Evolutionary conservation across 2,329 filamentous ascomycete genomes (phyloP), one percentile per base, ranked within the genome.

Genomic region (Botryotinia calthae): DNA sequence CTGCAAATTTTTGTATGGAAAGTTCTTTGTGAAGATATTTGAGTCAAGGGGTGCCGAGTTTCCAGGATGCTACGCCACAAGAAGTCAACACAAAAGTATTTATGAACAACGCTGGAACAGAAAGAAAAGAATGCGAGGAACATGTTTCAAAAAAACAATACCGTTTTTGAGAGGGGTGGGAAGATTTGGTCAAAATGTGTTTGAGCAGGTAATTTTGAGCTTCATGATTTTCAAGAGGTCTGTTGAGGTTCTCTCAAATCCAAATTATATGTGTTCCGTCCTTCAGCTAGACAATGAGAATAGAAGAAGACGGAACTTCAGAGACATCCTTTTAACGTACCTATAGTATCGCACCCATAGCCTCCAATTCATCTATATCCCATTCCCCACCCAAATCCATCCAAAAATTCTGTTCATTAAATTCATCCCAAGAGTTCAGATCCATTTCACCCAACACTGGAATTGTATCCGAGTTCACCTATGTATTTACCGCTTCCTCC

Each of bases 371-470:
- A 48, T 70, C 56, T 40, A 48, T 28, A 40, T 70, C 56, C 68
- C 56, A 63, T 16, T 64, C 68, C 1, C 42, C 54, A 70, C 40
- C 56, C 28, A 61, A 31, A n/a, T 64, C 56, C 56, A 70, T 63
- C 56, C 68, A 63, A 42, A 61, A 46, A 51, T n/a, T 62, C 10
- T 46, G 58, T 12, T 31, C 44, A 16, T 70, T 14, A 9, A 40
- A 40, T 28, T 16, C 25, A 62, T 46, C 10, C 56, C 68, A 64
- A 10, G 31, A 6, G 16, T 63, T 28, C 22, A 51, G 25, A 40
- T 70, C 56, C 16, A 40, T 3, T 22, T 51, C 56, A 28, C 31
- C 44, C 31, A 64, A 44, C 3, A 56, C 25, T 12, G 25, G 48
- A 1, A 42, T 5, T 22, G 14, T 4, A 67, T 56, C 48, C 6